Evolutionary conservation across 805 yeast species (phyloP), one percentile per base, ranked within the genome.

Genomic region (Candida fluviatilis): DNA sequence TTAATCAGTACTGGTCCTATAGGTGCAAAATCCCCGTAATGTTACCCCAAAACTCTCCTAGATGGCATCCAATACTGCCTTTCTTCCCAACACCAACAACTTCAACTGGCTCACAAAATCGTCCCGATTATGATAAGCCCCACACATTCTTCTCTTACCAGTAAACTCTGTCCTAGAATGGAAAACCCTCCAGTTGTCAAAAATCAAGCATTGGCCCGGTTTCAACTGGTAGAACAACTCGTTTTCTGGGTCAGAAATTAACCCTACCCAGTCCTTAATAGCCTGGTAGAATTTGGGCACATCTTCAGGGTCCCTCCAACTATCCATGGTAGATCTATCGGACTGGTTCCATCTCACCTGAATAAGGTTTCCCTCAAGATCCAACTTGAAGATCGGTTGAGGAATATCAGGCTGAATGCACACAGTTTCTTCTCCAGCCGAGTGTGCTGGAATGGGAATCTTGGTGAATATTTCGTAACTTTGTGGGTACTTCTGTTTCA

Each of bases 271-370:
- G 31, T 66, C 58, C 29, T 74, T 63, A 38, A 80, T 66, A 3
- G 87, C 85, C 37, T 58, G 57, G 57, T 82, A 82, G 52, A 81
- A 71, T 43, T 50, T 64, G 17, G 74, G 74, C 24, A 74, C 67
- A 28, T 76, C 80, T 5, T 56, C 63, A 1, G 75, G 71, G 56
- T 76, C 60, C 7, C 58, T 59, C 74, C 73, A 67, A 13, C 45
- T 40, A 47, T 71, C 71, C 80, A 78, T 73, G 14, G 82, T 66
- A 1, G 85, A 78, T 24, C 89, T 63, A 53, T 82, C 89, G 41
- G 78, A 75, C 53, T 78, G 81, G 58, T 82, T 82, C 87, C 87
- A 82, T 17, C 87, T 67, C 11, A 80, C 74, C 55, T 82, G 87
- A 21, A 75, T 55, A 45, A 82, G 62, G 21, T 77, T 64, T 2